A percentile compares a stretch with the other conserved stretches of the same genome.
phyloP scores from a whole-genome alignment of 2,329 filamentous ascomycete species.

The Ophiosphaerella herpotricha region DNA sequence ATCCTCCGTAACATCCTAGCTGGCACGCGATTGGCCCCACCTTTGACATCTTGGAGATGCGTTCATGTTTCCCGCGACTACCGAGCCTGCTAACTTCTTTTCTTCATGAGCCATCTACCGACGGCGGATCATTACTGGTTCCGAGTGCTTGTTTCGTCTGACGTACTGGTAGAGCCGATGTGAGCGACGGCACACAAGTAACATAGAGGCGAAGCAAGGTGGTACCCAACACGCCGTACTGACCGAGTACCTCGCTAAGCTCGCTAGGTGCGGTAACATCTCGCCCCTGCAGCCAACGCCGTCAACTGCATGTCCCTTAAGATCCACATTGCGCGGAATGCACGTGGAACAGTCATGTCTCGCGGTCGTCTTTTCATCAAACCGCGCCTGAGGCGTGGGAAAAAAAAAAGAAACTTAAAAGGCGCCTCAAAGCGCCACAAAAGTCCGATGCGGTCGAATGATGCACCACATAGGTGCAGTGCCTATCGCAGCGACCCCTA shows the following conservation, averaged over 20 bases:
- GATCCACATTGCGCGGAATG: slow-evolving; percentile 7
- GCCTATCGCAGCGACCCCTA: slow-evolving; percentile 15
- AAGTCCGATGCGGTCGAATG: slow-evolving; percentile 19
- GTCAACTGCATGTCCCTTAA: slow-evolving; percentile 15
- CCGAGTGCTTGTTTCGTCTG: no score
- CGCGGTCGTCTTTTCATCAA: slow-evolving; percentile 13
- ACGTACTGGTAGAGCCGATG: no score
- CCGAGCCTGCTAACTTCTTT: slow-evolving; percentile 11
- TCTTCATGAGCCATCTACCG: neutral
- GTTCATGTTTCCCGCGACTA: slow-evolving; percentile 32
- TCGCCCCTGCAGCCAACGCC: slow-evolving; percentile 2
- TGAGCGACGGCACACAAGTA: no score
- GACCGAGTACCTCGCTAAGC: slow-evolving; percentile 6
- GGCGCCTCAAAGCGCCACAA: slow-evolving; percentile 14
- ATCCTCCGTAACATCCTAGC: slow-evolving; percentile 32
- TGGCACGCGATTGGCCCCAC: slow-evolving; percentile 36
- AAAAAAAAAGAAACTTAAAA: slow-evolving; percentile 11
- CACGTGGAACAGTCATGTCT: slow-evolving; percentile 10
- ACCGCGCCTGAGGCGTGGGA: slow-evolving; percentile 19
- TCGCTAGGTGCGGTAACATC: slow-evolving; percentile 13
- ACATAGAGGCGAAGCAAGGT: no score
- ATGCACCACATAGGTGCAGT: slow-evolving; percentile 16
- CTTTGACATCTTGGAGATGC: slow-evolving; percentile 22
- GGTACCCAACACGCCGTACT: neutral
- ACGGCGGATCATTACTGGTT: no score